These are phyloP conservation scores for Rhynchosporium secalis DNA, from an alignment of 2,329 filamentous ascomycete species.

Conservation along the genomic window DNA sequence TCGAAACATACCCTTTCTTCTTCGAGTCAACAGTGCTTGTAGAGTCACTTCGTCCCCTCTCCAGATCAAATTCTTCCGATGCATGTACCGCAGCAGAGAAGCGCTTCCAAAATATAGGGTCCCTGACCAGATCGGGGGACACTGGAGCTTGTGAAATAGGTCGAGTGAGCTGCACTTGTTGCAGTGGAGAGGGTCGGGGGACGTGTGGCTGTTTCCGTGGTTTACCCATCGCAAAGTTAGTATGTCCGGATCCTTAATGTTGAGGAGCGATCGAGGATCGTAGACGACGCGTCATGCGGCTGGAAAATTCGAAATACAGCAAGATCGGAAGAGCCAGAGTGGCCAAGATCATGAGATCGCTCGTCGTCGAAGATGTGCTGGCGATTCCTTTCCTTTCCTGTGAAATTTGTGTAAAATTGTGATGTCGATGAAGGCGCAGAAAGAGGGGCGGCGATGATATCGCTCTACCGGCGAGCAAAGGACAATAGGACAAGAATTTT, in stretches of 20 bases:
- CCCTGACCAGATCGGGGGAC: slow-evolving; percentile 35
- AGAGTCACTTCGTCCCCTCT: slow-evolving; percentile 23
- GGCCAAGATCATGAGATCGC: neutral
- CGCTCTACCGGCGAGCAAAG: neutral
- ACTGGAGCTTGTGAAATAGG: slow-evolving; percentile 28
- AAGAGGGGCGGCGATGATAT: neutral
- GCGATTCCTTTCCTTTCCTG: neutral
- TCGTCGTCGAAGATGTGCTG: neutral
- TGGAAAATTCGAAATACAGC: neutral
- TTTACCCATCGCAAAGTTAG: slow-evolving; percentile 7
- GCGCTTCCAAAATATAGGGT: slow-evolving; percentile 40
- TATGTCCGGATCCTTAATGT: neutral
- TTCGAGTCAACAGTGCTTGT: slow-evolving; percentile 19
- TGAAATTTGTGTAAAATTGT: neutral
- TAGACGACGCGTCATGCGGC: slow-evolving; percentile 5
- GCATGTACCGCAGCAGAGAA: slow-evolving; percentile 39
- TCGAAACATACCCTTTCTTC: slow-evolving; percentile 17
- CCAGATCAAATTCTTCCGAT: slow-evolving; percentile 33
- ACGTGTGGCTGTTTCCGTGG: slow-evolving; percentile 22
- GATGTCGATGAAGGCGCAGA: neutral
- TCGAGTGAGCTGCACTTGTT: slow-evolving; percentile 36
- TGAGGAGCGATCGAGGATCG: neutral
- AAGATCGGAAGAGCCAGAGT: neutral
- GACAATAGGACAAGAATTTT: neutral
- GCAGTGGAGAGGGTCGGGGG: slow-evolving; percentile 37